Evolutionary conservation across 2,329 filamentous ascomycete species (phyloP), one percentile per base, ranked within the genome.

Genomic region (Penicillium palitans): DNA sequence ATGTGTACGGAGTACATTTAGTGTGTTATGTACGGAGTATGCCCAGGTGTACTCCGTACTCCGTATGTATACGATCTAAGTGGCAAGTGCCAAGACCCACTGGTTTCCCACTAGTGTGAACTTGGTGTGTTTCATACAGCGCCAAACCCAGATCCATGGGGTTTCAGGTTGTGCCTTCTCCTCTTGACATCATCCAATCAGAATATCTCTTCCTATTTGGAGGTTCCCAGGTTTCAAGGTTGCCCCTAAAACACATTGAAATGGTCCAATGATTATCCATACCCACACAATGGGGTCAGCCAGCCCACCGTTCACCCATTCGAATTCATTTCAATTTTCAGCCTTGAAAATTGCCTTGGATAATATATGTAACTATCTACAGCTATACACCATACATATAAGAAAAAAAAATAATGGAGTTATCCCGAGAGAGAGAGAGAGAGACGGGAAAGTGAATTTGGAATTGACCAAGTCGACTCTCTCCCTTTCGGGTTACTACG

Each of bases 51-150:
- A 21, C 19, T 21, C 19, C 19, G 19, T 21, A 21, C 19, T 21
- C 19, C 19, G 24, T 25, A 25, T 25, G 25, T 25, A 25, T 6
- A 25, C 25, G 17, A 50, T 39, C 47, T 37, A 9, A n/a, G 33
- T 17, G 47, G 29, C 25, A 49, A 46, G 39, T 37, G 41, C 61
- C 52, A 50, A 58, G 60, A 49, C 45, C 39, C 33, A 55, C 67
- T 65, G 65, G 65, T 58, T 57, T 41, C 6, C 51, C 52, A 39
- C 62, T 70, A 70, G 66, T 55, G 63, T 45, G 33, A 45, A 47
- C 35, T 59, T 70, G 67, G 67, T 51, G 68, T 68, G 70, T 72
- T 72, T 72, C 70, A 71, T 57, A 61, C 51, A 19, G 15, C 21
- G 57, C 59, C 42, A 48, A 55, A 40, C 40, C 57, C 57, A 66